Base-by-base conservation (phyloP, 2,329 filamentous ascomycete genomes). In the Fusarium anthophilum region DNA sequence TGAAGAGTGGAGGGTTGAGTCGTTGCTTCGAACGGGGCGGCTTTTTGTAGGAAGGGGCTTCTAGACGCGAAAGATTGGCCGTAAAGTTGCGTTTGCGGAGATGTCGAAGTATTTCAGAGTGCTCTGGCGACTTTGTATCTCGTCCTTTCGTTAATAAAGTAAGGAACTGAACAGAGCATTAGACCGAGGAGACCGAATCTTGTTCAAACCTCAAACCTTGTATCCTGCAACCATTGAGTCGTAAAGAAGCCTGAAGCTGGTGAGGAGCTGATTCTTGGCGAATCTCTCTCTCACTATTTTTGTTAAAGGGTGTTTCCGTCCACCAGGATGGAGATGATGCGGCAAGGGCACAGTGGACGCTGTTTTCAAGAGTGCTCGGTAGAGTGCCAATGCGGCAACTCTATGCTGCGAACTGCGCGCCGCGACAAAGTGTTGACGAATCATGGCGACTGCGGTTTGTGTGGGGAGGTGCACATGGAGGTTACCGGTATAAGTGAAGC, bases 141-240 rank as follows among this genome's bases (percentile, higher is more conserved):
- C 84, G 81, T 20, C 84, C 82, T 77, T 82, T 79, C 67, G 78
- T 70, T 54, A 87, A 75, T 68, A 87, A 71, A 73, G 81, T 77
- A 18, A 88, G 82, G 70, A 84, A 86, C 82, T 86, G 47, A 26
- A 32, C 14, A 56, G 7, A 30, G 15, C 32, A 37, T 75, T 38
- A 75, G 61, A 44, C 12, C 32, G 39, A 62, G 39, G 39, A 32
- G 11, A 50, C 51, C 32, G 28, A 26, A 38, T 22, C 20, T 12
- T 37, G 13, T 22, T 17, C 22, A 35, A 14, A 38, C 13, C 43
- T 28, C 76, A 24, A 73, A 90, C 90, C 82, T 90, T 88, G 83
- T 95, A 95, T 30, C 93, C 94, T 32, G 89, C 88, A 39, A 88
- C 83, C 76, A 96, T 89, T 13, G 90, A 88, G 5, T 89, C 84